These are phyloP conservation scores for Mycena indigotica DNA, from an alignment of 768 basidiomycete genomes.

Conservation along the genomic window DNA sequence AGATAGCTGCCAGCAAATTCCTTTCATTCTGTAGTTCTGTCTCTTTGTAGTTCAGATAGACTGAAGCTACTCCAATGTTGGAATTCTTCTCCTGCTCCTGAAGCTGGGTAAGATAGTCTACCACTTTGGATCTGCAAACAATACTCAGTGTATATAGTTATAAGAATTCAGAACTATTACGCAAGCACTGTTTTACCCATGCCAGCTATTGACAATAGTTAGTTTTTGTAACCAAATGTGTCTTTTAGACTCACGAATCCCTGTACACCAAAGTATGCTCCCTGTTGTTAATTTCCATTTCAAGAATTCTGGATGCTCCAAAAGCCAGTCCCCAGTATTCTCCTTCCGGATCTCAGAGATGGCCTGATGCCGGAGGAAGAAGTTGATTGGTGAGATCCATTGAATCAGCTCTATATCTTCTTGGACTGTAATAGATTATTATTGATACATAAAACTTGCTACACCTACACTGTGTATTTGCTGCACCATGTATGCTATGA, in stretches of 20 bases:
- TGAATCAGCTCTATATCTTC: not conserved
- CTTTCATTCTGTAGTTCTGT: not conserved
- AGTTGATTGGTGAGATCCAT: constrained; percentile 1
- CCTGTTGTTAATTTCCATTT: not conserved
- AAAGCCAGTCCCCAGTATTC: constrained; percentile 1
- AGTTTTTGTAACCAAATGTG: not conserved
- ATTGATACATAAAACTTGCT: too few relatives aligned
- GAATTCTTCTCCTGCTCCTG: not conserved
- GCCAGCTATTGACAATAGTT: not conserved
- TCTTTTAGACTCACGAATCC: constrained; percentile 5
- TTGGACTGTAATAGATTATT: not conserved
- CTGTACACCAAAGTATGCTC: too few relatives aligned
- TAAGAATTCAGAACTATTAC: too few relatives aligned
- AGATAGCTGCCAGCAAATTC: not conserved
- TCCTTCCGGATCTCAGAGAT: not conserved
- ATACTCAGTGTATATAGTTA: not conserved
- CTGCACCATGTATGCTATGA: not conserved
- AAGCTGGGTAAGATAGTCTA: too few relatives aligned
- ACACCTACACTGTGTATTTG: not conserved
- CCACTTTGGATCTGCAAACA: not conserved
- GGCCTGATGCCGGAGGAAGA: constrained; percentile 4
- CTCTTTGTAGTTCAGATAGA: constrained; percentile 13
- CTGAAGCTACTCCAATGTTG: not conserved
- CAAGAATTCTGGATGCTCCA: not conserved
- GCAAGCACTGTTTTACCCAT: too few relatives aligned